phyloP scores from a whole-genome alignment of 192 early-diverging fungal species.

The Backusella australiensis region DNA sequence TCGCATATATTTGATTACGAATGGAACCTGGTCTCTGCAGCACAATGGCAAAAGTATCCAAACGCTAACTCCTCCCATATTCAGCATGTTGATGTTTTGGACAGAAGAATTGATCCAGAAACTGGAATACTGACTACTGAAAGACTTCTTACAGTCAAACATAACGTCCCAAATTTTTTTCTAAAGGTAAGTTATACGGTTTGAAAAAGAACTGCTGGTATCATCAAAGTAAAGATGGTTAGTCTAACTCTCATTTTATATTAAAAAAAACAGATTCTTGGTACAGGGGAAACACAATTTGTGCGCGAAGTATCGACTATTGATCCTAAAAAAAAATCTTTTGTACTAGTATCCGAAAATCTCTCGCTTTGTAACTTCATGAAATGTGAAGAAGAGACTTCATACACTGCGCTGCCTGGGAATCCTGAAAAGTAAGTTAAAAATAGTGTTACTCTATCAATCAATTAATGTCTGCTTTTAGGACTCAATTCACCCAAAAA shows the following conservation, averaged over 20 bases:
- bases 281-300: constrained; percentile 68
- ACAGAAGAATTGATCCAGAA: constrained; percentile 73
- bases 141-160: constrained; percentile 83
- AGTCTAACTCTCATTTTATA: neutral
- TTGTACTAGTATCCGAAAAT: constrained; percentile 78
- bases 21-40: constrained; percentile 78
- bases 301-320: constrained; percentile 87
- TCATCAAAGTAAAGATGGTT: neutral
- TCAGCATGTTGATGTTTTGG: constrained; percentile 84
- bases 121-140: constrained; percentile 85
- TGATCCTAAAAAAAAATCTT: constrained; percentile 69
- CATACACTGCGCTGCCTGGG: constrained; percentile 64
- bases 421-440: constrained; percentile 38
- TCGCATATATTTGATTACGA: constrained; percentile 74
- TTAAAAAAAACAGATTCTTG: constrained; percentile 48
- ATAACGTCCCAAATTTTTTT: constrained; percentile 79
- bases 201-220: neutral
- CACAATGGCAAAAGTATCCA: constrained; percentile 97
- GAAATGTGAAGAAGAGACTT: constrained; percentile 80
- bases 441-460: neutral
- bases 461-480: constrained; percentile 46
- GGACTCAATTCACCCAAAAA: constrained; percentile 75
- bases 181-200: constrained; percentile 34
- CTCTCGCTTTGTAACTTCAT: constrained; percentile 81
- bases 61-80: constrained; percentile 91